Percentiles rank a stretch among this genome's conserved stretches.
Evolutionary conservation across 441 rosid genomes (phyloP).

Genomic region (Melastoma candidum): DNA sequence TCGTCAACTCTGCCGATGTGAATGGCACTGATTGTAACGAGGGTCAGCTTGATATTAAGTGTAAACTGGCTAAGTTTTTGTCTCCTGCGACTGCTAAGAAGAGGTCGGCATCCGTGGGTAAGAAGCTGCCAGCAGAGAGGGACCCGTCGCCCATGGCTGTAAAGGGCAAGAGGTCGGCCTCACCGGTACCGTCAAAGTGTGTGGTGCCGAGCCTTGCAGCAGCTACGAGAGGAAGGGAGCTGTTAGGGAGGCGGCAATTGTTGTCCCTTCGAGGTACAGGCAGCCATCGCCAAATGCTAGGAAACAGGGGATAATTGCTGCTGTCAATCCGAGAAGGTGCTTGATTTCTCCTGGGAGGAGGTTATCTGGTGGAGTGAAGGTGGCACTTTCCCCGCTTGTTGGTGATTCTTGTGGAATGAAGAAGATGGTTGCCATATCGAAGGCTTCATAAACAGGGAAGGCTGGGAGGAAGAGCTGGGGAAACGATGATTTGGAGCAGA

Average conservation of each 20-base stretch:
- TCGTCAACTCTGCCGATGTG: constrained; percentile 17
- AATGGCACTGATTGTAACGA: constrained; percentile 20
- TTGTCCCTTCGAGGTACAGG: constrained; percentile 86
- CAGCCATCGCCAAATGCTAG: constrained; percentile 81
- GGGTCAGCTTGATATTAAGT: constrained; percentile 8
- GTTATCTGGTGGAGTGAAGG: constrained; percentile 57
- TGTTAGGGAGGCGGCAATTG: constrained; percentile 62
- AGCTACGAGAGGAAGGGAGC: constrained; percentile 48
- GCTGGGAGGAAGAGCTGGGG: constrained; percentile 58
- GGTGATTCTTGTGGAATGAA: constrained; percentile 62
- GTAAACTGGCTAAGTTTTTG: constrained; percentile 49
- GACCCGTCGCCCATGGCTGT: constrained; percentile 55
- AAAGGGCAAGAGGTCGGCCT: constrained; percentile 72
- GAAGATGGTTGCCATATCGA: constrained; percentile 67
- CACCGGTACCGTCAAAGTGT: constrained; percentile 85
- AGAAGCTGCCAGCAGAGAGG: constrained; percentile 41
- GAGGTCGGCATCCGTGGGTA: constrained; percentile 45
- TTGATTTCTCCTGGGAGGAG: constrained; percentile 76
- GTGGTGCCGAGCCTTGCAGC: constrained; percentile 70
- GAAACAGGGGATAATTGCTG: constrained; percentile 37
- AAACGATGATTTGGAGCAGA: constrained; percentile 39
- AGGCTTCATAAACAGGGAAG: constrained; percentile 53
- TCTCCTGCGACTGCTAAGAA: constrained; percentile 58
- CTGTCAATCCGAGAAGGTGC: constrained; percentile 56
- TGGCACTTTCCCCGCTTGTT: constrained; percentile 36